Base-by-base conservation (phyloP, 306 rosid genomes). In the Datisca glomerata region DNA sequence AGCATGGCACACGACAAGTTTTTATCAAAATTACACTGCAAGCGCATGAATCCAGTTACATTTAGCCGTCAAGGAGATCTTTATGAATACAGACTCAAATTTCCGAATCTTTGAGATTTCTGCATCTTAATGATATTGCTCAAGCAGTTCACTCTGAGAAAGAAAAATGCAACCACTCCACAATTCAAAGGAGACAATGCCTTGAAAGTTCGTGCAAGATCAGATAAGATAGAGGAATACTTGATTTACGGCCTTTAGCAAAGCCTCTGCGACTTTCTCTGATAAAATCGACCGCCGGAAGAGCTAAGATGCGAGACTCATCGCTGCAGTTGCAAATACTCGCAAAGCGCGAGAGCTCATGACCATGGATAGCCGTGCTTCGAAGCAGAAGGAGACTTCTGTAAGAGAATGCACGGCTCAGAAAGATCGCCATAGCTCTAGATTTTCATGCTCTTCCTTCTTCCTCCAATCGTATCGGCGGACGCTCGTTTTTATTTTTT, bases 171-270 rank as follows among this genome's bases (percentile, higher is more conserved):
- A n/a, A n/a, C n/a, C n/a, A n/a, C n/a, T 16, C 6, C 8, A 41
- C 21, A 21, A 38, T 23, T 38, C 8, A 37, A 10, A 1, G 9
- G 23, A 38, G 36, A 18, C 7, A 10, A 2, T 45, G 21, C 23
- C 23, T 27, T n/a, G n/a, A n/a, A n/a, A n/a, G n/a, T n/a, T n/a
- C n/a, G n/a, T 2, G 21, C 0, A 27, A 16, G 14, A 37, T 43
- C 29, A 17, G 37, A 23, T 29, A 37, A 29, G 37, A 36, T 5
- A 34, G 12, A 36, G n/a, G 46, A 34, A 29, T 72, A 80, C 93
- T 77, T 61, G 93, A 67, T 67, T 80, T 89, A 24, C 93, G 76
- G 47, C 77, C 97, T 64, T 84, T 84, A 41, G 95, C 98, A 67
- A 68, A 84, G 51, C 86, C 66, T 67, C 95, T 66, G 56, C 91